Base-by-base conservation (phyloP, 345 rosid species). In the Boechera stricta region DNA sequence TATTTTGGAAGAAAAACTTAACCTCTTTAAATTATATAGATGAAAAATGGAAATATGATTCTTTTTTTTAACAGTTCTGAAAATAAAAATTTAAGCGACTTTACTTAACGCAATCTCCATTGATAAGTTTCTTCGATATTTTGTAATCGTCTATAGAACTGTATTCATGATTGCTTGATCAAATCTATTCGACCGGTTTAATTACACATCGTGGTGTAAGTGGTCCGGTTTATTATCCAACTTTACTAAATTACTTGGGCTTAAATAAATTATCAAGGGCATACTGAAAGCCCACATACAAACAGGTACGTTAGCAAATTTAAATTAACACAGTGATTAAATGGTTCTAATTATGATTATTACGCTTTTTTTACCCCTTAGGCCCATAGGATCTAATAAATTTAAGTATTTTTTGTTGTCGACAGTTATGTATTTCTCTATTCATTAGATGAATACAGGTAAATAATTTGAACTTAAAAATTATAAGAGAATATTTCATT, bases 211-310 rank as follows among this genome's bases (percentile, higher is more conserved):
- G 53, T 54, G 26, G 24, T 13, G 10, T 44, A 7, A 12, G 45
- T 32, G 26, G 57, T 47, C 8, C 55, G 18, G 64, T 51, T 51
- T 51, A 51, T 4, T 47, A 15, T 36, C 31, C 10, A 41, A 41
- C 35, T 53, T 35, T 51, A n/a, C 41, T 51, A 51, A 62, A n/a
- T 35, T 51, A 49, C 35, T 47, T 51, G 60, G 61, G 60, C 31
- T 69, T 29, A 42, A n/a, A 15, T 26, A 2, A 71, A 13, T 31
- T 47, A 47, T 24, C 29, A 42, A 44, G 10, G 18, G 48, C 10
- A 60, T 74, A 38, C 38, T 32, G 24, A 56, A 58, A 56, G 72
- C 41, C 66, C 71, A 73, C 36, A 10, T 24, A 54, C 28, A 52
- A 28, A 62, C 59, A 24, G 5, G 42, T n/a, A 72, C 42, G 1